These are phyloP conservation scores for Botryosphaeria agaves DNA, from an alignment of 2,329 filamentous ascomycete genomes.

Conservation along the genomic window DNA sequence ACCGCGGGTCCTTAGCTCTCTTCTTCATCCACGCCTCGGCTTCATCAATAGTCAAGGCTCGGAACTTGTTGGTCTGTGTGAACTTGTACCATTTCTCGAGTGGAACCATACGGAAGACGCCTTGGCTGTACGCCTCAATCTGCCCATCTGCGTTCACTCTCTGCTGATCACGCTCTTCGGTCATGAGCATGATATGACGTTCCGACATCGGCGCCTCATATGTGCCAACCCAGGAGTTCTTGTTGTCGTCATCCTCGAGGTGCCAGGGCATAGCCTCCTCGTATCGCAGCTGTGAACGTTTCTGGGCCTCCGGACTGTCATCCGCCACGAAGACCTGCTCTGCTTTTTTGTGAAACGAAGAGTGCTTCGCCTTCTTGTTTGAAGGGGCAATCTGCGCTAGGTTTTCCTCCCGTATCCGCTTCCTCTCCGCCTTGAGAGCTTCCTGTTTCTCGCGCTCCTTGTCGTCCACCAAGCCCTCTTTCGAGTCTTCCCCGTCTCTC, in stretches of 20 bases:
- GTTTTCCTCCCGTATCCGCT: constrained; percentile 72
- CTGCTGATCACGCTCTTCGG: no score
- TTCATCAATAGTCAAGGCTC: constrained; percentile 63
- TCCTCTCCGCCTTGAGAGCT: constrained; percentile 52
- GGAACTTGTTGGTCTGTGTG: constrained; percentile 50
- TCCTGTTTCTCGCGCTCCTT: constrained; percentile 42
- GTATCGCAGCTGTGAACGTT: constrained; percentile 51
- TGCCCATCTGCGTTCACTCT: no score
- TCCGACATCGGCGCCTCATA: constrained; percentile 83
- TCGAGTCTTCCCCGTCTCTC: constrained; percentile 39
- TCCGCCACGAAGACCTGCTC: constrained; percentile 76
- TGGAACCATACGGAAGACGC: constrained; percentile 67
- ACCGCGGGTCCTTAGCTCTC: constrained; percentile 59
- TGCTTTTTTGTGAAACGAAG: constrained; percentile 56
- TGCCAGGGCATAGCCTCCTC: constrained; percentile 96
- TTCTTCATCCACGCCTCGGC: constrained; percentile 71
- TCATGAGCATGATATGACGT: constrained; percentile 58
- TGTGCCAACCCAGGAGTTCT: constrained; percentile 81
- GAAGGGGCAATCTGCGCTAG: constrained; percentile 86
- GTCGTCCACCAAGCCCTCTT: constrained; percentile 39
- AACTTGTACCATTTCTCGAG: constrained; percentile 95
- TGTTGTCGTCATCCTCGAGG: constrained; percentile 88
- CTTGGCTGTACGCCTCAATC: no score
- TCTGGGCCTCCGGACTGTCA: constrained; percentile 53
- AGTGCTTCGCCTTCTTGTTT: constrained; percentile 44